Evolutionary conservation across 495 filamentous ascomycete species (phyloP).

Genomic region (Aspergillus saccharolyticus): DNA sequence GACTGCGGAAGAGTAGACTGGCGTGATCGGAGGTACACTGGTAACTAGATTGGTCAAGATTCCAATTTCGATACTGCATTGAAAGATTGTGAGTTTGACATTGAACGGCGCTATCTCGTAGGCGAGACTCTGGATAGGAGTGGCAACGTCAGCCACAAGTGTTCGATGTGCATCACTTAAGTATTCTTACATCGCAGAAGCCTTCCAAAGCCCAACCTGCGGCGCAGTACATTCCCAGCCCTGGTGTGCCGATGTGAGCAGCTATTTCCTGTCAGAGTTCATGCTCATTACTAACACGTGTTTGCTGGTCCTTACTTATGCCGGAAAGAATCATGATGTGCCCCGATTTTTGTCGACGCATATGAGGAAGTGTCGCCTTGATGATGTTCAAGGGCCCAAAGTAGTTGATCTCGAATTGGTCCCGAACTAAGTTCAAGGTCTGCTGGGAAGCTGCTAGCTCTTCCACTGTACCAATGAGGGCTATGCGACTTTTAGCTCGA

Average conservation of each 20-base stretch:
- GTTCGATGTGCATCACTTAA: neutral
- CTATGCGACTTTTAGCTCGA: conserved; percentile 34
- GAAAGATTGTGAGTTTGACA: conserved; percentile 90
- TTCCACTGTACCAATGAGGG: conserved; percentile 86
- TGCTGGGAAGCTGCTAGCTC: conserved; percentile 71
- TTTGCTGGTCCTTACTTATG: conserved; percentile 53
- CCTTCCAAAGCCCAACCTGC: conserved; percentile 94
- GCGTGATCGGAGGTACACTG: conserved; percentile 67
- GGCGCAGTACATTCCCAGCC: conserved; percentile 84
- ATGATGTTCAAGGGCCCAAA: conserved; percentile 95
- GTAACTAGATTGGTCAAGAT: conserved; percentile 81
- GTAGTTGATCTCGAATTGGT: conserved; percentile 92
- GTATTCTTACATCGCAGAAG: conserved; percentile 71
- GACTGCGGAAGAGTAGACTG: conserved; percentile 64
- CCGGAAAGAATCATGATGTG: conserved; percentile 89
- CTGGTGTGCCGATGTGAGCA: conserved; percentile 88
- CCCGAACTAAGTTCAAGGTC: conserved; percentile 71
- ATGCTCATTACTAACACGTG: neutral
- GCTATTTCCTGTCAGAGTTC: conserved; percentile 36
- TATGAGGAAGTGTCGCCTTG: conserved; percentile 76
- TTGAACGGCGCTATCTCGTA: conserved; percentile 98
- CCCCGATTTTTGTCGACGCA: conserved; percentile 71
- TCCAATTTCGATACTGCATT: conserved; percentile 79
- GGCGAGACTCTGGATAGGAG: conserved; percentile 61
- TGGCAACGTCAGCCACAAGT: neutral